Evolutionary conservation across 352 stramenopile species (phyloP).

Genomic region (Globisporangium paroecandrum): DNA sequence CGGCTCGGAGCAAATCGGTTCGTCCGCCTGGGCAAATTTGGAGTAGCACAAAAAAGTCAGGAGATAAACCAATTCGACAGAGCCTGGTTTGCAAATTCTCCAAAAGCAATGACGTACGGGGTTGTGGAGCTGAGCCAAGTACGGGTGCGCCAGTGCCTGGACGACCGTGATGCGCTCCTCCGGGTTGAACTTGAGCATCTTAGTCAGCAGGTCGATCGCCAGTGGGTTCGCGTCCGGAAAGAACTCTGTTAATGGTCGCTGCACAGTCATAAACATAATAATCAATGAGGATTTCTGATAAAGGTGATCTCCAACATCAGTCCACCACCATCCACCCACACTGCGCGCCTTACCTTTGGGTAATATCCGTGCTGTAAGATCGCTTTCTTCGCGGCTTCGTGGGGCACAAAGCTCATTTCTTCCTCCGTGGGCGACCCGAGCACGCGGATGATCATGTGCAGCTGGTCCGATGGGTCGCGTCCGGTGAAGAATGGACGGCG

Average conservation of each 20-base stretch:
- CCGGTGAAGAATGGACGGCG: slow-evolving; percentile 91
- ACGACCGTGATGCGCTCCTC: slow-evolving; percentile 91
- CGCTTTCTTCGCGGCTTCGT: slow-evolving; percentile 82
- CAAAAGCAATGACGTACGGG: slow-evolving; percentile 37
- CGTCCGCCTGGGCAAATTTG: slow-evolving; percentile 53
- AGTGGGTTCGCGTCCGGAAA: slow-evolving; percentile 82
- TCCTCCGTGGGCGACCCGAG: slow-evolving; percentile 93
- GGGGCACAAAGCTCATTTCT: slow-evolving; percentile 97
- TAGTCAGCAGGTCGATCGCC: slow-evolving; percentile 84
- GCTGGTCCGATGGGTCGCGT: slow-evolving; percentile 74
- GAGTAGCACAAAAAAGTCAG: slow-evolving; percentile 7
- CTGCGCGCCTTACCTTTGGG: slow-evolving; percentile 49
- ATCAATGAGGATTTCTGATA: no score
- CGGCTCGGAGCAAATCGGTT: slow-evolving; percentile 71
- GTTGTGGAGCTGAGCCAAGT: slow-evolving; percentile 89
- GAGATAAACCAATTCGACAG: background rate
- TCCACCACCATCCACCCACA: no score
- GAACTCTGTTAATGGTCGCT: slow-evolving; percentile 76
- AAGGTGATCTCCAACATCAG: no score
- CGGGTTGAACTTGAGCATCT: slow-evolving; percentile 93
- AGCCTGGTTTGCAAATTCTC: background rate
- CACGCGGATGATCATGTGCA: slow-evolving; percentile 84
- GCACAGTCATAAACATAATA: no score
- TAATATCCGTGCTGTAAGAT: slow-evolving; percentile 84
- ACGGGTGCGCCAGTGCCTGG: slow-evolving; percentile 89